Evolutionary conservation across 2,329 filamentous ascomycete species (phyloP), one percentile per base, ranked within the genome.

Genomic region (Verticillium tricorpus): DNA sequence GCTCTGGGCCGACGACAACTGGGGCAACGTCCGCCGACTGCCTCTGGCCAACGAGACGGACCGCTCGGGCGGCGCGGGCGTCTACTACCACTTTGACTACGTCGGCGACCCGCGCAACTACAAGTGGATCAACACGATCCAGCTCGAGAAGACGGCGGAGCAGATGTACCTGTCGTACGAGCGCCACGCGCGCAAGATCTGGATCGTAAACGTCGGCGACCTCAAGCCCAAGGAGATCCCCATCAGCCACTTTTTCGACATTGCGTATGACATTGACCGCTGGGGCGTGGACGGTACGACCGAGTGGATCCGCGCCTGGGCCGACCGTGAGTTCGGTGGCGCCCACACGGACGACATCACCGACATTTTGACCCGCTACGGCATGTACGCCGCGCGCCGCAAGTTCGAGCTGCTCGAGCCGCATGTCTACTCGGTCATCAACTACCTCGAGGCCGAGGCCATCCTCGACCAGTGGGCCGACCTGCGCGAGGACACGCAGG

Each of bases 1-100:
- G 28, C 78, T 90, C 5, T 90, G 87, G 83, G 81, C 86, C 0
- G 88, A 90, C 69, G 88, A 91, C 73, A 90, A 89, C 73, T 89
- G 80, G 78, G 87, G 87, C 12, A 87, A 89, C 70, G 80, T 88
- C 31, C 80, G 86, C 32, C 78, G 88, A 25, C 75, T 90, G 34
- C 88, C 88, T 5, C 72, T 85, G 17, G 76, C 73, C 1, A 82
- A 85, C 63, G 88, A 90, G 74, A 85, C 80, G 2, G 72, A 74
- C n/a, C 76, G 88, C 12, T 74, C 76, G 5, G 87, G 86, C 39
- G 87, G 88, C 28, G 85, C 87, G 34, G 88, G 88, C 54, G 83
- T 90, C 3, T 89, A 89, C 71, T 89, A 87, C 70, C 82, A 84
- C 69, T 80, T 83, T 58, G 82, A 84, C 69, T 84, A 82, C 65